These are phyloP conservation scores for Cucumis cinereus DNA, from an alignment of 306 rosid genomes.

Conservation along the genomic window DNA sequence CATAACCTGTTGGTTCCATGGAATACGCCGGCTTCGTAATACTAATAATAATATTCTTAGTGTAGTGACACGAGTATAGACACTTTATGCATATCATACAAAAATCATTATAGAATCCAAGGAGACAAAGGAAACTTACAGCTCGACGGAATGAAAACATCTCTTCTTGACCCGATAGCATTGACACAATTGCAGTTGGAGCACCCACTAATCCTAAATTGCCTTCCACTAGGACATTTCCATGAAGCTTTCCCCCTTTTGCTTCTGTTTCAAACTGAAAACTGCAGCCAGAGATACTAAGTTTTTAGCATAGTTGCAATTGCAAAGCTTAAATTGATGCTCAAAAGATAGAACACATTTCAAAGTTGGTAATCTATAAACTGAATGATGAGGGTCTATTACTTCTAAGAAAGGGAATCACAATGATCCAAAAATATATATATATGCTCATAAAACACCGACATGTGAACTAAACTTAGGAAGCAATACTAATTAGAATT, in stretches of 20 bases:
- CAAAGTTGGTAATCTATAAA: neutral
- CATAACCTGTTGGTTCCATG: neutral
- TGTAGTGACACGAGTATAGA: neutral
- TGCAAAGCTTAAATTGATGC: neutral
- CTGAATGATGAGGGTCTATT: neutral
- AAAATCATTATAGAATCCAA: neutral
- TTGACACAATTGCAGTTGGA: slow-evolving; percentile 51
- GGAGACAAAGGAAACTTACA: slow-evolving; percentile 38
- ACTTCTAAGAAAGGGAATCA: neutral
- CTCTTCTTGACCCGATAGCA: slow-evolving; percentile 90
- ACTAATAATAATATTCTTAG: neutral
- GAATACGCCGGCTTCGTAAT: neutral
- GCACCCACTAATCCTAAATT: slow-evolving; percentile 59
- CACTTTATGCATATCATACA: neutral
- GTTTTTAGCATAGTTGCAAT: neutral
- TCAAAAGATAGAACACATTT: neutral
- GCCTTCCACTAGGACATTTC: slow-evolving; percentile 77
- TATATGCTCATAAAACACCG: neutral
- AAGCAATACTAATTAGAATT: neutral
- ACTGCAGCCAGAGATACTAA: slow-evolving; percentile 29
- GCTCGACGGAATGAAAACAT: slow-evolving; percentile 90
- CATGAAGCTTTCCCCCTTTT: slow-evolving; percentile 72
- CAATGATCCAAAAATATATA: neutral
- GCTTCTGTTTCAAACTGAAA: slow-evolving; percentile 92
- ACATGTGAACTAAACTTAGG: neutral